These are phyloP conservation scores for Middelhovenomyces tepae DNA, from an alignment of 805 yeast species.

Conservation along the genomic window DNA sequence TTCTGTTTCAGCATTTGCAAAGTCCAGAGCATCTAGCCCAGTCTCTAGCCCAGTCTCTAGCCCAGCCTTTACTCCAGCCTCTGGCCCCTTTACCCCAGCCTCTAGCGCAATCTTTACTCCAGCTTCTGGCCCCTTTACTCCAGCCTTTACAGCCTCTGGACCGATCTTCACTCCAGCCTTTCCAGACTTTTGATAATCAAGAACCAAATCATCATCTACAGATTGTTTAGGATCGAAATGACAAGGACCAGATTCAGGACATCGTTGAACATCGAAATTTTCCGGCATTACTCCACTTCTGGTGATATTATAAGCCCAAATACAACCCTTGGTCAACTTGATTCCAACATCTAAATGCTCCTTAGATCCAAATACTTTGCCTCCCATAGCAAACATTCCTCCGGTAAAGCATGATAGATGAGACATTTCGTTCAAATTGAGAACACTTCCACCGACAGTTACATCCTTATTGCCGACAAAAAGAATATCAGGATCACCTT, in stretches of 20 bases:
- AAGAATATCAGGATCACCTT: slow-evolving; percentile 31
- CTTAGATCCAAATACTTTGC: slow-evolving; percentile 32
- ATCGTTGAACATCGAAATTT: slow-evolving; percentile 25
- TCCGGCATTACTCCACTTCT: slow-evolving; percentile 39
- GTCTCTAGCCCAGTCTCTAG: slow-evolving; percentile 6
- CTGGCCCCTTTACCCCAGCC: slow-evolving; percentile 5
- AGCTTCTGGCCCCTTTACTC: no score
- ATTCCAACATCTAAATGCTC: slow-evolving; percentile 35
- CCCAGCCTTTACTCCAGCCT: neutral
- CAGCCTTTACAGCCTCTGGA: no score
- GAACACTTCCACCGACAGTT: slow-evolving; percentile 13
- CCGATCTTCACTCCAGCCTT: no score
- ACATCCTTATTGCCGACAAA: slow-evolving; percentile 24
- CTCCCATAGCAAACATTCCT: slow-evolving; percentile 43
- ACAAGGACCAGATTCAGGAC: slow-evolving; percentile 6
- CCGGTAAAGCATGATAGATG: slow-evolving; percentile 47
- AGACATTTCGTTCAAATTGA: slow-evolving; percentile 33
- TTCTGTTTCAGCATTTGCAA: neutral
- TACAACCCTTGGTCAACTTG: slow-evolving; percentile 42
- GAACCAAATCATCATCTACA: slow-evolving; percentile 3
- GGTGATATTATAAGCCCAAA: slow-evolving; percentile 32
- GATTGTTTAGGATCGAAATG: slow-evolving; percentile 2
- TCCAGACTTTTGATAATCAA: slow-evolving; percentile 9
- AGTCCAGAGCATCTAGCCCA: no score
- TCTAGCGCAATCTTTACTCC: slow-evolving; percentile 3